Evolutionary conservation across 331 rosid genomes (phyloP).

Genomic region (Quercus lobata): DNA sequence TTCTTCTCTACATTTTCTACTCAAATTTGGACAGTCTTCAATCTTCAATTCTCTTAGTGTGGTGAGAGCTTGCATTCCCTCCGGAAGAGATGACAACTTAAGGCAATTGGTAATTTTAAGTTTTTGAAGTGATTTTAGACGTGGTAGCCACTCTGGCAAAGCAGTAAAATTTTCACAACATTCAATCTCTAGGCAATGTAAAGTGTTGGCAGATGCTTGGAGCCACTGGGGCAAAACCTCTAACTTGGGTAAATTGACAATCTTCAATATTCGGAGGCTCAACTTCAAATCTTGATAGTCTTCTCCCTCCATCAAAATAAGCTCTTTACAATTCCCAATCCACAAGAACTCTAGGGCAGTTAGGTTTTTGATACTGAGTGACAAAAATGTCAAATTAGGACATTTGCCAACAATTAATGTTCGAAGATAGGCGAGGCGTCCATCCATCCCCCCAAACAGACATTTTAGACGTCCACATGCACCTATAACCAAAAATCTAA

Average conservation of each 20-base stretch:
- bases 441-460: neutral
- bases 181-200: neutral
- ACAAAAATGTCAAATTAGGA: neutral
- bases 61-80: neutral
- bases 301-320: neutral
- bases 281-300: neutral
- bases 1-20: neutral
- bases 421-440: too few species aligned
- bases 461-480: neutral
- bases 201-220: neutral
- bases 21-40: neutral
- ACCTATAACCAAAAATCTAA: neutral
- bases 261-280: neutral
- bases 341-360: neutral
- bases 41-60: neutral
- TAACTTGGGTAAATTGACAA: neutral
- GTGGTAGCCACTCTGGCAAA: conserved; percentile 20
- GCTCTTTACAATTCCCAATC: neutral
- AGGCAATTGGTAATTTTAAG: neutral
- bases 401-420: neutral
- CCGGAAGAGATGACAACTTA: neutral
- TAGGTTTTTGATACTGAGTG: neutral
- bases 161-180: neutral
- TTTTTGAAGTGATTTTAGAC: neutral
- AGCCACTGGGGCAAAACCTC: conserved; percentile 14